phyloP scores from a whole-genome alignment of 2,329 filamentous ascomycete species.

The Myotisia sp. region DNA sequence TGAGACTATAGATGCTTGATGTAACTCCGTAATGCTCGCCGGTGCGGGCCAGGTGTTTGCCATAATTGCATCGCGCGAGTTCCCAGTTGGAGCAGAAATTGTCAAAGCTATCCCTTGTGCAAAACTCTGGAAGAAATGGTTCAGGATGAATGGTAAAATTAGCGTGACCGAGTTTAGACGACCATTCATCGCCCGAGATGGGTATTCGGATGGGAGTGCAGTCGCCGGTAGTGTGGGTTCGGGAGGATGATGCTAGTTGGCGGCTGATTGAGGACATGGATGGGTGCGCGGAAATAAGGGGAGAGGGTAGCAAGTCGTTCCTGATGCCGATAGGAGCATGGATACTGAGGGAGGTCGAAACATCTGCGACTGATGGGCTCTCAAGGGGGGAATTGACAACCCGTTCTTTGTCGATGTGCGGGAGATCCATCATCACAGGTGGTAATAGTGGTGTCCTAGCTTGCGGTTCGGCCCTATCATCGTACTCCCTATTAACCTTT shows the following conservation, averaged over 20 bases:
- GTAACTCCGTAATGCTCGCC: slow-evolving; percentile 83
- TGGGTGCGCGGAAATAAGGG: slow-evolving; percentile 61
- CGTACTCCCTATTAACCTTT: slow-evolving; percentile 36
- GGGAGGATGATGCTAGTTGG: slow-evolving; percentile 31
- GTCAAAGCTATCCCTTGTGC: slow-evolving; percentile 46
- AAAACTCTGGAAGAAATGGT: slow-evolving; percentile 56
- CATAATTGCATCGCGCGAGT: slow-evolving; percentile 67
- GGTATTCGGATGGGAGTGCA: slow-evolving; percentile 54
- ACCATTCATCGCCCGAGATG: slow-evolving; percentile 62
- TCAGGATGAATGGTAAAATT: slow-evolving; percentile 80
- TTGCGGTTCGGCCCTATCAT: slow-evolving; percentile 45
- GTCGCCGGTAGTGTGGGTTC: slow-evolving; percentile 38
- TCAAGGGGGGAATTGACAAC: slow-evolving; percentile 67
- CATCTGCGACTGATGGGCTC: slow-evolving; percentile 63
- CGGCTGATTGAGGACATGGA: slow-evolving; percentile 61
- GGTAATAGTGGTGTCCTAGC: slow-evolving; percentile 75
- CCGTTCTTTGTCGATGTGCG: slow-evolving; percentile 35
- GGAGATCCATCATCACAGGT: slow-evolving; percentile 54
- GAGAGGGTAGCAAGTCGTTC: slow-evolving; percentile 41
- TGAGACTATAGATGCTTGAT: slow-evolving; percentile 74
- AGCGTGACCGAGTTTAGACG: slow-evolving; percentile 71
- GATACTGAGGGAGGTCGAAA: slow-evolving; percentile 28
- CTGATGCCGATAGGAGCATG: slow-evolving; percentile 37
- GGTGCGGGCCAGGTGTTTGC: slow-evolving; percentile 73
- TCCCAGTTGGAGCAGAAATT: slow-evolving; percentile 70